phyloP scores from a whole-genome alignment of 495 filamentous ascomycete species.

The Tuber umbilicatum region DNA sequence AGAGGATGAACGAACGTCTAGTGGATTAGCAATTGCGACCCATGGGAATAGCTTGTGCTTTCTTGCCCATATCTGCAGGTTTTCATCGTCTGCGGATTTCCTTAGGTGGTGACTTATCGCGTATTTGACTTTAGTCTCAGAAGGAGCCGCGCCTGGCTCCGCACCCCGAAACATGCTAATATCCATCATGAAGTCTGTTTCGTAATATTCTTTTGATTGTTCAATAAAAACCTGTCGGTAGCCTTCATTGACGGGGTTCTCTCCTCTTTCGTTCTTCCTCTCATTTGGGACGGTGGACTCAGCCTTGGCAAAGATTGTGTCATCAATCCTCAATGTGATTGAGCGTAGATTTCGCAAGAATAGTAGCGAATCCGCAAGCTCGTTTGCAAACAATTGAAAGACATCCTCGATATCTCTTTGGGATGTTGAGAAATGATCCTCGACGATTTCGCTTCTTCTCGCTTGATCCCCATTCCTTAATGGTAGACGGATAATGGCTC shows the following conservation, averaged over 20 bases:
- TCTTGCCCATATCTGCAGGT: conserved; percentile 42
- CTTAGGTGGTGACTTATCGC: conserved; percentile 27
- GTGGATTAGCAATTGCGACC: conserved; percentile 45
- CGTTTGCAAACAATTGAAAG: conserved; percentile 40
- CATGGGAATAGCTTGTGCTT: conserved; percentile 44
- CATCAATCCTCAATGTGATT: conserved; percentile 37
- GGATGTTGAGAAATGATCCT: conserved; percentile 33
- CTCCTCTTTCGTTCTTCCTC: neutral
- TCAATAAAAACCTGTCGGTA: conserved; percentile 31
- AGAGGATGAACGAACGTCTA: conserved; percentile 27
- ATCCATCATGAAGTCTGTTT: conserved; percentile 28
- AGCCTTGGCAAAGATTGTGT: conserved; percentile 34
- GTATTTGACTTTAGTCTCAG: conserved; percentile 19
- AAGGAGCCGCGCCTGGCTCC: neutral
- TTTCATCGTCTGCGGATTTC: conserved; percentile 15
- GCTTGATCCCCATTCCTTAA: conserved; percentile 43
- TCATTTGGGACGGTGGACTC: conserved; percentile 23
- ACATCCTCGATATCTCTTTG: conserved; percentile 40
- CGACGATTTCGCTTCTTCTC: conserved; percentile 39
- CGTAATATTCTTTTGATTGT: conserved; percentile 18
- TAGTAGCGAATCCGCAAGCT: conserved; percentile 43
- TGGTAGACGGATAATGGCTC: conserved; percentile 48
- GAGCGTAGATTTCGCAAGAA: conserved; percentile 45
- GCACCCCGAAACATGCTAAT: conserved; percentile 15
- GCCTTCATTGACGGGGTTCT: conserved; percentile 22